Conservation (phyloP, 805 yeast species). For the Candida morakotiae region DNA sequence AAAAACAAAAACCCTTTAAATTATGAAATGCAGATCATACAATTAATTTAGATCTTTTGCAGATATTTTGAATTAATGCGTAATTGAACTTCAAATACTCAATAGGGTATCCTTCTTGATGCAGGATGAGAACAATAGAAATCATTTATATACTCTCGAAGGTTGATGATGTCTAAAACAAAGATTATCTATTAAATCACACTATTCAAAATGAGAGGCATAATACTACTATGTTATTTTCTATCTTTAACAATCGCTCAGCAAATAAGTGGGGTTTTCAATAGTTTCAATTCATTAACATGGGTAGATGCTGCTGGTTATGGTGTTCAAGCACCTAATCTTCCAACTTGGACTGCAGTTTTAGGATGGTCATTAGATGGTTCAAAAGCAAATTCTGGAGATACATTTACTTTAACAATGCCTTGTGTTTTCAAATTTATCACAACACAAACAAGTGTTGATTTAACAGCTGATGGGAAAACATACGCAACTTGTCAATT, state of each 20-base stretch:
- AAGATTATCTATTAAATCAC: too few relatives aligned
- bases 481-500: constrained; percentile 20
- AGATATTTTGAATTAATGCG: too few relatives aligned
- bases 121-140: too few relatives aligned
- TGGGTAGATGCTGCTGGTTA: constrained; percentile 2
- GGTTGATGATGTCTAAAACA: too few relatives aligned
- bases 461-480: constrained; percentile 11
- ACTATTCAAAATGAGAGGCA: background rate
- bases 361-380: constrained; percentile 19
- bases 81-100: too few relatives aligned
- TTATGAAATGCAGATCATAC: too few relatives aligned
- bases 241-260: background rate
- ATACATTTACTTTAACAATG: constrained; percentile 21
- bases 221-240: background rate
- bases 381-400: constrained; percentile 16
- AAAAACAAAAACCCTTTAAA: too few relatives aligned
- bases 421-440: constrained; percentile 24
- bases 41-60: too few relatives aligned
- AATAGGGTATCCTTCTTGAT: too few relatives aligned
- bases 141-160: too few relatives aligned
- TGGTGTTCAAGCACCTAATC: constrained; percentile 1
- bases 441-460: constrained; percentile 9
- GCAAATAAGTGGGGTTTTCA: constrained; percentile 8
- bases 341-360: constrained; percentile 15
- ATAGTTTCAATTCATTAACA: constrained; percentile 4